These are phyloP conservation scores for Citrus inodora DNA, from an alignment of 345 rosid genomes.

Conservation along the genomic window DNA sequence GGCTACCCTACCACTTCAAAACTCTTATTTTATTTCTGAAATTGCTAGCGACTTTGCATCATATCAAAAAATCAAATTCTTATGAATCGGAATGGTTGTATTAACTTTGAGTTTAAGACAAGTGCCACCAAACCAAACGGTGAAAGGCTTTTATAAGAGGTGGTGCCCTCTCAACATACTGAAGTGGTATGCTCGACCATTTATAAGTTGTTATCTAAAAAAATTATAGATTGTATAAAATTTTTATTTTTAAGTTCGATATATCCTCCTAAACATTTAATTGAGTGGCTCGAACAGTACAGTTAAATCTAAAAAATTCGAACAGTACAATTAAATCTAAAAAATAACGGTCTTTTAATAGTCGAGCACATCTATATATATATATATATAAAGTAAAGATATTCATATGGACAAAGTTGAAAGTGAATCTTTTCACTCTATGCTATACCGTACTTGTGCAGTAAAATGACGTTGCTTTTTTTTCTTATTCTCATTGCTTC, in stretches of 20 bases:
- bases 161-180: too few species aligned
- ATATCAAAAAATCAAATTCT: not conserved
- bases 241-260: too few species aligned
- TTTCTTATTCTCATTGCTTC: not conserved
- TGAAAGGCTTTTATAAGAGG: too few species aligned
- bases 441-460: not conserved
- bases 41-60: not conserved
- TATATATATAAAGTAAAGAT: not conserved
- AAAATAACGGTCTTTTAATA: too few species aligned
- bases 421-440: not conserved
- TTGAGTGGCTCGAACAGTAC: too few species aligned
- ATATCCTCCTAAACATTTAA: too few species aligned
- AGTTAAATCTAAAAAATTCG: too few species aligned
- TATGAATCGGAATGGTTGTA: not conserved
- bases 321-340: too few species aligned
- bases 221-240: too few species aligned
- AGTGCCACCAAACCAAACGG: too few species aligned
- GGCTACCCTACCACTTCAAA: conserved; percentile 5
- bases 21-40: not conserved
- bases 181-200: rapidly evolving
- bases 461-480: not conserved
- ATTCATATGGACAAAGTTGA: not conserved
- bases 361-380: too few species aligned
- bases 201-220: too few species aligned
- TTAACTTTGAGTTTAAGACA: not conserved